Base-by-base conservation (phyloP, 768 basidiomycete genomes). In the Termitomyces sp. region DNA sequence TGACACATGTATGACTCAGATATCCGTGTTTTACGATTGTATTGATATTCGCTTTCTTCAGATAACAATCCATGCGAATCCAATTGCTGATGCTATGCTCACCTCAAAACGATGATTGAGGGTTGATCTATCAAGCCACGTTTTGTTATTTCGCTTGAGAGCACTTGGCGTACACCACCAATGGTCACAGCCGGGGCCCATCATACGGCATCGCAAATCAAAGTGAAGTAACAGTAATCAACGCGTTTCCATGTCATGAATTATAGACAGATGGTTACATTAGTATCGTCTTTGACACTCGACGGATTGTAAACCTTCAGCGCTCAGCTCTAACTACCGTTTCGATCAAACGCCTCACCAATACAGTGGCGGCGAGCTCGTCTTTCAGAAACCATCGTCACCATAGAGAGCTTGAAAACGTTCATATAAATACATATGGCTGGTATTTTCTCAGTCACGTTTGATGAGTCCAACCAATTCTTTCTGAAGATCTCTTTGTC, bases 31-130 rank as follows among this genome's bases (percentile, higher is more conserved):
- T 60, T 44, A 40, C 36, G 16, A n/a, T 14, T 53, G 32, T 48
- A 55, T 37, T 33, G 30, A 53, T 40, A 37, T 52, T 10, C 52
- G n/a, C 57, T n/a, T 9, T 24, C 33, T 49, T 40, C 68, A 93
- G 91, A 76, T 91, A 37, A 89, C 91, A 16, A 91, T 98, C 27
- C 96, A 98, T 69, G 89, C 95, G 26, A 98, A 98, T 71, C 96
- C 96, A 16, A 86, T 98, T 59, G 96, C 96, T 33, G 93, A 97
- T 65, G 85, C 88, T 9, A 73, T 75, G 59, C 69, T 86, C 26
- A 68, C 72, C 20, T 71, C 71, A 20, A 62, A 69, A 62, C 69
- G 72, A 67, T 76, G 49, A 57, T 43, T 32, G 7, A 6, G 30
- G 30, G n/a, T 6, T 14, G 5, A 26, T 39, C 34, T 12, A 4